Percentiles rank a stretch among this genome's conserved stretches.
These are phyloP conservation scores for Dictyophora rubrovolvata DNA, from an alignment of 768 basidiomycete species.

Conservation along the genomic window DNA sequence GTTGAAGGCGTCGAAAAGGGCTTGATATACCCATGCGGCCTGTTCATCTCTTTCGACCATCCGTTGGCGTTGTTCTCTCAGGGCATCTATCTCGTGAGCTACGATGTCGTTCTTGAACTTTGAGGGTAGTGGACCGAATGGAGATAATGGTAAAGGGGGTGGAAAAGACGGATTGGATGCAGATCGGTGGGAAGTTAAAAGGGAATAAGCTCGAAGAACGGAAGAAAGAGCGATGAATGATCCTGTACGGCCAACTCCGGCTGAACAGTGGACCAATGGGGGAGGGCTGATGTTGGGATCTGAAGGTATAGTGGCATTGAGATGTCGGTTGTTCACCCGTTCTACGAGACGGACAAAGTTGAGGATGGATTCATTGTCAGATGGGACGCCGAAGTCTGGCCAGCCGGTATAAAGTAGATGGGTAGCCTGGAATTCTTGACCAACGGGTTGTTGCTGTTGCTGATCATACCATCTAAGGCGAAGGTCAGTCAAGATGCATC, in stretches of 20 bases:
- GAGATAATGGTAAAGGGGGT: conserved; percentile 25
- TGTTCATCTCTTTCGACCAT: conserved; percentile 77
- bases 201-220: conserved; percentile 51
- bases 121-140: conserved; percentile 47
- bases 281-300: conserved; percentile 55
- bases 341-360: conserved; percentile 59
- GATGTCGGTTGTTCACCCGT: conserved; percentile 35
- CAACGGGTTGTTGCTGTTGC: conserved; percentile 22
- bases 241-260: conserved; percentile 81
- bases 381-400: conserved; percentile 82
- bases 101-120: conserved; percentile 45
- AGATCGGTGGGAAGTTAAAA: conserved; percentile 27
- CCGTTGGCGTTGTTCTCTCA: conserved; percentile 70
- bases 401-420: conserved; percentile 69
- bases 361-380: conserved; percentile 47
- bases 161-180: conserved; percentile 25
- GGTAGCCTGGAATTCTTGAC: conserved; percentile 40
- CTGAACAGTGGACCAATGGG: conserved; percentile 75
- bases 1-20: conserved; percentile 25
- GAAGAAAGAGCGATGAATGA: conserved; percentile 77
- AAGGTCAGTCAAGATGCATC: conserved; percentile 52
- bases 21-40: conserved; percentile 51
- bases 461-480: conserved; percentile 27
- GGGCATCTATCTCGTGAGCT: conserved; percentile 60
- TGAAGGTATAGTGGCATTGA: conserved; percentile 10